A percentile compares a stretch with the other conserved stretches of the same genome.
Evolutionary conservation across 495 filamentous ascomycete species (phyloP).

Genomic region (Tuber indicum): DNA sequence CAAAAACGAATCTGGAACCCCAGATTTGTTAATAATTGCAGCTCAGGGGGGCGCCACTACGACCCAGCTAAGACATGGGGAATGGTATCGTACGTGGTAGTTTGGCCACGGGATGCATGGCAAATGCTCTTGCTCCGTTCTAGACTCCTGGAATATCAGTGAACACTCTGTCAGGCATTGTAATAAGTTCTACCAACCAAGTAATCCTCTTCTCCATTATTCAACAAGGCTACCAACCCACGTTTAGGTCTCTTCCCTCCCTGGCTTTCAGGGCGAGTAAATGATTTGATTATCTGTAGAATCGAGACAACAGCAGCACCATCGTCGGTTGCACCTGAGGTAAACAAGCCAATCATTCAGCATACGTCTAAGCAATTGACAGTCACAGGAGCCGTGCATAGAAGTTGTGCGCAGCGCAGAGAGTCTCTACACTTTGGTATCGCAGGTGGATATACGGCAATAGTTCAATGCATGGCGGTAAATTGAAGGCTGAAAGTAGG

Average conservation of each 20-base stretch:
- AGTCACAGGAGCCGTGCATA: background rate
- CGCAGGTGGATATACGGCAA: background rate
- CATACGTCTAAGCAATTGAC: background rate
- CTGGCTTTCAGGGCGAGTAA: conserved; percentile 53
- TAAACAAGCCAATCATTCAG: conserved; percentile 4
- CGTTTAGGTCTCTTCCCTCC: conserved; percentile 63
- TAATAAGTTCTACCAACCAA: conserved; percentile 44
- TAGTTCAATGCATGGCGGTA: background rate
- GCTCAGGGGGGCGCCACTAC: background rate
- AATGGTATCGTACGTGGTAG: conserved; percentile 29
- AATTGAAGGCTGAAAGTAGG: background rate
- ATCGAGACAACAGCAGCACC: conserved; percentile 81
- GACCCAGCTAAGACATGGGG: background rate
- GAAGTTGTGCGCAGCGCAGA: background rate
- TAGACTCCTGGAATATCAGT: conserved; percentile 16
- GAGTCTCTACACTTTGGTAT: background rate
- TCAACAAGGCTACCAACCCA: conserved; percentile 78
- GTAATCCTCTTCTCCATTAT: conserved; percentile 94
- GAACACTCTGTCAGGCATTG: background rate
- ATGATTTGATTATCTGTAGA: conserved; percentile 83
- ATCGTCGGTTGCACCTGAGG: conserved; percentile 81
- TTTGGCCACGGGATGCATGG: conserved; percentile 65
- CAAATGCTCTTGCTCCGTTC: conserved; percentile 82
- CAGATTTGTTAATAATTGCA: background rate
- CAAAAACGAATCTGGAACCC: conserved; percentile 70